Evolutionary conservation across 352 stramenopile species (phyloP), one percentile per base, ranked within the genome.

Genomic region (Blastocystis sp.): DNA sequence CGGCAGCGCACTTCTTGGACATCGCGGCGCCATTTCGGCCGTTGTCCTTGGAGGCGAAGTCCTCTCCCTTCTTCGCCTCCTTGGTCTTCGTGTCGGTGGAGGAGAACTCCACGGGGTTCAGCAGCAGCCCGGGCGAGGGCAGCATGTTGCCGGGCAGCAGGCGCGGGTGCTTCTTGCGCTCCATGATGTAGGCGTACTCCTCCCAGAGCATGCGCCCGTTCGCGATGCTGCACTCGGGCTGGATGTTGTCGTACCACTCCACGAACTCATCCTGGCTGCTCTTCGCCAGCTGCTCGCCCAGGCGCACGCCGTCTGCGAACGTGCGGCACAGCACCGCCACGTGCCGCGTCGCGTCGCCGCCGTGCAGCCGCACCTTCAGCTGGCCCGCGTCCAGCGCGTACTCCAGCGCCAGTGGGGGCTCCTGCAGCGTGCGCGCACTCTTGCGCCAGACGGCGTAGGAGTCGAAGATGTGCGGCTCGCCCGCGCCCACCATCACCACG

Each of bases 171-270:
- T 19, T 1, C 19, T 90, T 88, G 53, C 92, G 91, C 53, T 92
- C 90, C 34, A 93, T 89, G 86, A 94, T 93, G 76, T 94, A 94
- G 10, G 90, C 79, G 84, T 93, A 92, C 67, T 94, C 92, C 66
- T 94, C 92, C 70, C 91, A 92, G 28, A 94, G 74, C 71, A 21
- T 28, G 11, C 48, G 45, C 34, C 66, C 43, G n/a, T 81, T 81
- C 28, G 48, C 71, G 41, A 81, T 81, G 28, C 64, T 7, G 4
- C 48, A 81, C n/a, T 66, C 23, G 19, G 64, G 43, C 17, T 43
- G 19, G 5, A 64, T 52, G 3, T 7, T 34, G 2, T 21, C 3
- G 14, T 81, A 19, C n/a, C 5, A 48, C 4, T 45, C 10, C 28
- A 34, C 28, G 28, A 34, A 34, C 28, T 34, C 28, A 34, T 34